Percentiles rank a stretch among this genome's conserved stretches.
Evolutionary conservation across 805 yeast species (phyloP).

Genomic region (Metschnikowia dekortorum): DNA sequence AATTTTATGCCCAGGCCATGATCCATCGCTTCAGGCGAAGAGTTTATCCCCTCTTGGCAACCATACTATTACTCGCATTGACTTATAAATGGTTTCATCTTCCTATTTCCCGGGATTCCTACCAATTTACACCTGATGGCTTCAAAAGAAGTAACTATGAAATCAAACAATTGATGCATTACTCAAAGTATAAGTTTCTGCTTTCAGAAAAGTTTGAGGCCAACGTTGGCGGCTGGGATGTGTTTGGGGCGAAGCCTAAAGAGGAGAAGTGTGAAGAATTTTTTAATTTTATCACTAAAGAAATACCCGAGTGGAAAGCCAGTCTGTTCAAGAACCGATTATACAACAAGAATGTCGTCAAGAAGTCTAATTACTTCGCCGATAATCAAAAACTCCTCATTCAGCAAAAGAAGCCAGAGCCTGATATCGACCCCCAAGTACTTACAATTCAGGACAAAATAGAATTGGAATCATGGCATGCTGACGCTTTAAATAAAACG

Average conservation of each 20-base stretch:
- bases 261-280: conserved; percentile 9
- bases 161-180: conserved; percentile 11
- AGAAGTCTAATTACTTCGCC: conserved; percentile 6
- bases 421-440: background rate
- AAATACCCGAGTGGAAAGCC: conserved; percentile 13
- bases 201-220: conserved; percentile 7
- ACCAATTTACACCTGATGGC: conserved; percentile 1
- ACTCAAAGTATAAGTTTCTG: conserved; percentile 11
- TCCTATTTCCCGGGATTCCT: background rate
- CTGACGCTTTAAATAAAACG: conserved; percentile 2
- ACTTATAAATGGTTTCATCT: background rate
- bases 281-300: conserved; percentile 8
- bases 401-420: background rate
- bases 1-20: background rate
- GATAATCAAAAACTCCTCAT: conserved; percentile 1
- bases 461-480: conserved; percentile 1
- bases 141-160: conserved; percentile 4
- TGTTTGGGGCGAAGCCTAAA: conserved; percentile 7
- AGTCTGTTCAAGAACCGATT: background rate
- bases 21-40: conserved; percentile 2
- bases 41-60: conserved; percentile 2
- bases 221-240: conserved; percentile 10
- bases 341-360: conserved; percentile 13
- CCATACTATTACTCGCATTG: conserved; percentile 3
- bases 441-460: conserved; percentile 5